Conservation (phyloP, 495 filamentous ascomycete species). For the Tuber umbilicatum region DNA sequence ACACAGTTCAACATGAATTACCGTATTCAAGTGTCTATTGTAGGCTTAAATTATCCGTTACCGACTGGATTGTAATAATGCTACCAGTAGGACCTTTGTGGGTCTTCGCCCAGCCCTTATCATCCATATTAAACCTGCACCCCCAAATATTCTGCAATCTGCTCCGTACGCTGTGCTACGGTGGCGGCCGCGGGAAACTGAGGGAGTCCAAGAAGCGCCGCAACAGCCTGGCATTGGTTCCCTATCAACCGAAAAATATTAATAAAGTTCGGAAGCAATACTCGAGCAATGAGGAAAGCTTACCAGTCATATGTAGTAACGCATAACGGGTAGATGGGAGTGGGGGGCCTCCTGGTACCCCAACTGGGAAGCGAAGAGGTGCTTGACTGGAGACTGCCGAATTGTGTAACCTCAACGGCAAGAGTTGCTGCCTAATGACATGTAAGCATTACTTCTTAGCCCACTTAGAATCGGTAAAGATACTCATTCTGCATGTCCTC, state of each 20-base stretch:
- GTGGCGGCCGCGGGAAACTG: not conserved
- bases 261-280: slow-evolving; percentile 8
- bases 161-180: not conserved
- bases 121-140: slow-evolving; percentile 52
- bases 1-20: too few species aligned
- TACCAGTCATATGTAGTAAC: slow-evolving; percentile 1
- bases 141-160: too few species aligned
- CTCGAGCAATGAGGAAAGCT: slow-evolving; percentile 5
- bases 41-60: too few species aligned
- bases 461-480: not conserved
- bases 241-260: slow-evolving; percentile 9
- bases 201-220: not conserved
- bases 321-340: slow-evolving; percentile 6
- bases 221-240: slow-evolving; percentile 7
- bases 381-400: slow-evolving; percentile 6
- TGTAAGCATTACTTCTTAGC: not conserved
- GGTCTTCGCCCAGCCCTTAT: slow-evolving; percentile 89
- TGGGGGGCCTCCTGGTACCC: slow-evolving; percentile 3
- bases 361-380: slow-evolving; percentile 16
- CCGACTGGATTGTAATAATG: slow-evolving; percentile 91
- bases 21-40: too few species aligned
- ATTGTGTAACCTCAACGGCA: slow-evolving; percentile 16
- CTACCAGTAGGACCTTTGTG: slow-evolving; percentile 88
- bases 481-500: not conserved
- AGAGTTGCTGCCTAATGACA: slow-evolving; percentile 16